phyloP scores from a whole-genome alignment of 352 stramenopile genomes.

The Thalassiosira exigua region DNA sequence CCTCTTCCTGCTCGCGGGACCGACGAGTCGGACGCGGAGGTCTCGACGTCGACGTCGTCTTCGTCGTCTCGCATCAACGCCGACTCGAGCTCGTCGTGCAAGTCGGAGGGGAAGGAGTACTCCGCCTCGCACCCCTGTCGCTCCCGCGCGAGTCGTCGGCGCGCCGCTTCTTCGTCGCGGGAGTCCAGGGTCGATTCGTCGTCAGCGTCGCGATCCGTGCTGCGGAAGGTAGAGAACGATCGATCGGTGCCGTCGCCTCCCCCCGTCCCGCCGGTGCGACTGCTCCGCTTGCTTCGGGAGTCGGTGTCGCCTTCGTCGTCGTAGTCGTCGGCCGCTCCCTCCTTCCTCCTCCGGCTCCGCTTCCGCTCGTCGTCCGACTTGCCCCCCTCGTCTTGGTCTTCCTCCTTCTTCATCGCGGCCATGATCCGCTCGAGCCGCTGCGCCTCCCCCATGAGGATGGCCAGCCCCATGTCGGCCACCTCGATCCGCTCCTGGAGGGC shows the following conservation, averaged over 20 bases:
- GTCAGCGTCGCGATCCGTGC: background rate
- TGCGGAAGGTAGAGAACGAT: slow-evolving; percentile 11
- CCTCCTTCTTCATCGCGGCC: slow-evolving; percentile 27
- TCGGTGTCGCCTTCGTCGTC: too few species aligned
- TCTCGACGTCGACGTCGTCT: slow-evolving; percentile 6
- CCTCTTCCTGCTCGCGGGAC: too few species aligned
- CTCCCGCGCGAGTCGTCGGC: too few species aligned
- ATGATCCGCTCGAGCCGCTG: slow-evolving; percentile 68
- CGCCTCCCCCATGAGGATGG: slow-evolving; percentile 74
- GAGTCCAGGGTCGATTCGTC: background rate
- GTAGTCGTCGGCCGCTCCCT: too few species aligned
- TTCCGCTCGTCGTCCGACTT: background rate
- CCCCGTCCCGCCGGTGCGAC: too few species aligned
- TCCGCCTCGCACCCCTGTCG: slow-evolving; percentile 48
- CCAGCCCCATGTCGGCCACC: slow-evolving; percentile 69
- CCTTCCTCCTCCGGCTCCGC: too few species aligned
- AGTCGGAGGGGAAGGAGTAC: slow-evolving; percentile 45
- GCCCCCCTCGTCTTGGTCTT: slow-evolving; percentile 14
- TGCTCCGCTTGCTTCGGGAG: too few species aligned
- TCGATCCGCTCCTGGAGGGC: too few species aligned
- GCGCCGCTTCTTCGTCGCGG: too few species aligned
- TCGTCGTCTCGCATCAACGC: slow-evolving; percentile 33
- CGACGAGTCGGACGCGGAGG: slow-evolving; percentile 3
- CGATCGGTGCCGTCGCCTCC: slow-evolving; percentile 1
- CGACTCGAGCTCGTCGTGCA: slow-evolving; percentile 35